phyloP scores from a whole-genome alignment of 78 protist species.

The Monocercomonoides exilis region DNA sequence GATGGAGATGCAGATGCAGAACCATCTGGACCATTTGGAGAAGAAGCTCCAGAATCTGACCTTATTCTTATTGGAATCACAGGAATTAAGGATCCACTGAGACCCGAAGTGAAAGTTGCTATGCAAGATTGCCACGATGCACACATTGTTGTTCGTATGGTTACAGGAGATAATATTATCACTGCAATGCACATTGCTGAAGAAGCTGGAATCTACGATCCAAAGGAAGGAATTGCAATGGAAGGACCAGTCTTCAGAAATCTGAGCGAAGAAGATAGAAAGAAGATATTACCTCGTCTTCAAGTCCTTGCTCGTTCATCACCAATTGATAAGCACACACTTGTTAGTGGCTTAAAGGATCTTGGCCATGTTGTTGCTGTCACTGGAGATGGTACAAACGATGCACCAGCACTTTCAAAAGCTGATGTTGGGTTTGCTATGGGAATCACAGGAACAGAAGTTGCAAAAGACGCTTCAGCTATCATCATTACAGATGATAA shows the following conservation, averaged over 20 bases:
- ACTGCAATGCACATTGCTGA: constrained; percentile 42
- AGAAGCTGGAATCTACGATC: constrained; percentile 15
- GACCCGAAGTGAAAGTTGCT: constrained; percentile 54
- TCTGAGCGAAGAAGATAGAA: constrained; percentile 42
- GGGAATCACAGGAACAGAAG: constrained; percentile 45
- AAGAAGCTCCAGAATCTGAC: constrained; percentile 19
- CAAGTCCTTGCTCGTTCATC: constrained; percentile 79
- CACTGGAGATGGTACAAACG: constrained; percentile 86
- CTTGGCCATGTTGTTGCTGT: constrained; percentile 76
- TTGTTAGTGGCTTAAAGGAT: constrained; percentile 50
- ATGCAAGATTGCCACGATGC: constrained; percentile 53
- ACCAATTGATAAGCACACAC: constrained; percentile 67
- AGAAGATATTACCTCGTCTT: constrained; percentile 45
- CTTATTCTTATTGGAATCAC: constrained; percentile 37
- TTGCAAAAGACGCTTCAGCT: constrained; percentile 73
- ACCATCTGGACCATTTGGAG: background rate
- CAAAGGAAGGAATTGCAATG: background rate
- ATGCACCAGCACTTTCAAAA: constrained; percentile 68
- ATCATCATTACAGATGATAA: constrained; percentile 82
- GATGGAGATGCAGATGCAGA: background rate
- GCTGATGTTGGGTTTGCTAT: constrained; percentile 82
- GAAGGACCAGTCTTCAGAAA: constrained; percentile 32
- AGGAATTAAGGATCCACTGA: constrained; percentile 60
- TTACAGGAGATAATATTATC: constrained; percentile 65
- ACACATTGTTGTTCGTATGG: constrained; percentile 69